Percentiles rank a stretch among this genome's conserved stretches.
Evolutionary conservation across 257 asterid species (phyloP).

Genomic region (Petunia secreta): DNA sequence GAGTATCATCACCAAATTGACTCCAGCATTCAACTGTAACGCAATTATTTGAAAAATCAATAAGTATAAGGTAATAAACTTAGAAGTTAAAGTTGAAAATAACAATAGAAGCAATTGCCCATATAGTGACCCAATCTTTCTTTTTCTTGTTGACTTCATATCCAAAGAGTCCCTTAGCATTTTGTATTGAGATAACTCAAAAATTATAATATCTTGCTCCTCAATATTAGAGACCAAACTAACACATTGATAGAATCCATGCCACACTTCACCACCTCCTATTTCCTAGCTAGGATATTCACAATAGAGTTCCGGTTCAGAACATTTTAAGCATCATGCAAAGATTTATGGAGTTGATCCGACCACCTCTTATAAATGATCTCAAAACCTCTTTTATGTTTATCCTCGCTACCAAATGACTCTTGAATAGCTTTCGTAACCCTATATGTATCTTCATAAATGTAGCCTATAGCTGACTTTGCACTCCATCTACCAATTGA

Average conservation of each 20-base stretch:
- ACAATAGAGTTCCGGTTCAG: background rate
- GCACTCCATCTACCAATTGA: slow-evolving; percentile 7
- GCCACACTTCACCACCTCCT: background rate
- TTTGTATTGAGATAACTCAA: background rate
- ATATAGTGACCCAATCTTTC: background rate
- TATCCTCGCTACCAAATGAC: background rate
- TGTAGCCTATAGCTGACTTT: background rate
- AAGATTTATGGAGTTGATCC: background rate
- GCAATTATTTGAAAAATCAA: background rate
- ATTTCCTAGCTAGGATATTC: background rate
- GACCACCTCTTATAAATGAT: slow-evolving; percentile 9
- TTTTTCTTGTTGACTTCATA: background rate
- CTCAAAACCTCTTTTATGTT: background rate
- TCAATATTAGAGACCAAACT: background rate
- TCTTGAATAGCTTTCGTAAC: background rate
- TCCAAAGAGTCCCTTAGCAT: background rate
- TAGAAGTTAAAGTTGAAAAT: background rate
- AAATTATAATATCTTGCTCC: background rate
- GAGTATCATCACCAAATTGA: background rate
- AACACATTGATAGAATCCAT: background rate
- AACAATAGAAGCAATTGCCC: background rate
- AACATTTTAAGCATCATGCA: background rate
- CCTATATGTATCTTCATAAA: background rate
- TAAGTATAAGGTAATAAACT: background rate
- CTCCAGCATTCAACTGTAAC: background rate